phyloP scores from a whole-genome alignment of 129 eudicot species.

The Dittrichia graveolens region DNA sequence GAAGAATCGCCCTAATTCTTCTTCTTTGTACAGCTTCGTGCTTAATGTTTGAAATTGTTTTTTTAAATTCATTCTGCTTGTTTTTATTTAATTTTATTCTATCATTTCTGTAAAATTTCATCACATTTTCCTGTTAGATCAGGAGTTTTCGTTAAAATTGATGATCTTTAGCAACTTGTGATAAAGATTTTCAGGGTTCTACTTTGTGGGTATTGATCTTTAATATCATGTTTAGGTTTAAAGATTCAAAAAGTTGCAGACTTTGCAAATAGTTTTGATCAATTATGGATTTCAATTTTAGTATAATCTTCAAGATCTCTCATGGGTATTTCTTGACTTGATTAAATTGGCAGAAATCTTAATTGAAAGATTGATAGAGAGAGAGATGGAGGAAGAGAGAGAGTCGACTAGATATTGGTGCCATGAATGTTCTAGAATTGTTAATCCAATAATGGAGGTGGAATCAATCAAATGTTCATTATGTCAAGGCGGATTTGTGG shows the following conservation, averaged over 20 bases:
- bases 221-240: background rate
- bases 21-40: too few relatives aligned
- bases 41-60: too few relatives aligned
- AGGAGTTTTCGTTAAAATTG: background rate
- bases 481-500: constrained; percentile 70
- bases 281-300: background rate
- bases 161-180: background rate
- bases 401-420: constrained; percentile 72
- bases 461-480: constrained; percentile 64
- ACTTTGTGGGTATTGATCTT: constrained; percentile 20
- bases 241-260: background rate
- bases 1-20: background rate
- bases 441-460: constrained; percentile 52
- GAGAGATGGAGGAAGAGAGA: constrained; percentile 63
- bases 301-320: background rate
- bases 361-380: constrained; percentile 17
- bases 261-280: background rate
- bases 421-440: constrained; percentile 54
- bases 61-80: too few relatives aligned
- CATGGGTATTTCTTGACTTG: constrained; percentile 19
- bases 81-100: too few relatives aligned
- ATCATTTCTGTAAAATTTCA: background rate
- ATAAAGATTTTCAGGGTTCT: background rate
- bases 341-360: constrained; percentile 26
- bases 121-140: background rate